Base-by-base conservation (phyloP, 2,329 filamentous ascomycete species). In the Talaromyces islandicus region DNA sequence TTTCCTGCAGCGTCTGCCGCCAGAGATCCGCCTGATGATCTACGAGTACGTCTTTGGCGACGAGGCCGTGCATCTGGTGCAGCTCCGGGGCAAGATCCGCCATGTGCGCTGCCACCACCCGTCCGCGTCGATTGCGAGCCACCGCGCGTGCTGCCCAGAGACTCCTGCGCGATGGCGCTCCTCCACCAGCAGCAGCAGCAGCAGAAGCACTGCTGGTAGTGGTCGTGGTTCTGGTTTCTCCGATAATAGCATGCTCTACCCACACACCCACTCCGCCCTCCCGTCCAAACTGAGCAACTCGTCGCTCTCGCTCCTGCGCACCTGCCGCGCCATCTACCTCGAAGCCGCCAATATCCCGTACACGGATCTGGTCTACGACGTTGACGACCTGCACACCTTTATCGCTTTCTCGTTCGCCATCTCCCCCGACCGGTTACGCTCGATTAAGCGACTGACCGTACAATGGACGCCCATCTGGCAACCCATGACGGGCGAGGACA, bases 21-120 rank as follows among this genome's bases (percentile, higher is more conserved):
- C 70, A 0, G 74, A 77, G 60, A 69, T 76, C 60, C 73, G 74
- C 9, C 66, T 71, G n/a, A 70, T 74, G 52, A 74, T 76, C 43
- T 77, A 75, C 64, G 58, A 62, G 7, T 70, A 74, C 58, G 71
- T 73, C 62, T 75, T 77, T 58, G 69, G 69, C 58, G 63, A 69
- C 21, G 63, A 69, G 32, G 68, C 69, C 46, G 65, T 77, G 10
- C 73, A 75, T 58, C 65, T 76, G 19, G 72, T 75, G 24, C 70
- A 72, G 48, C 54, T 74, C 24, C 72, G 71, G 59, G 65, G 70
- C 54, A 71, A 72, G 59, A 68, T 75, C 57, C 68, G 68, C 21
- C 73, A 75, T 58, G 69, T 75, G 27, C 59, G 59, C 21, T 70
- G 72, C 32, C 19, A 46, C 1, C 54, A 68, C 7, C n/a, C 60